Conservation (phyloP, 1,284 basidiomycete genomes). For the Puccinia polysora region DNA sequence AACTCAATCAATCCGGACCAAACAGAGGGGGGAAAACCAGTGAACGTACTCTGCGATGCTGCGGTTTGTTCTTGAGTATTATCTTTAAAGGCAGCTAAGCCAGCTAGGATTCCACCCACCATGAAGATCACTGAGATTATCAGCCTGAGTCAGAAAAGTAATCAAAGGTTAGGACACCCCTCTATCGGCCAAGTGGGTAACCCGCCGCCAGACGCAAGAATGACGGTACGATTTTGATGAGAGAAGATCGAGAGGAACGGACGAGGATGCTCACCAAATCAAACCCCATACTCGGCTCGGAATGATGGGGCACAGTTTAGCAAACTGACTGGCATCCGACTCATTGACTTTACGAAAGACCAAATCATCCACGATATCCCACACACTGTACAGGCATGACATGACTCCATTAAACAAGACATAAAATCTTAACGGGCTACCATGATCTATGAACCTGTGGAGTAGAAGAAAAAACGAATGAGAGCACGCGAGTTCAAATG, state of each 20-base stretch:
- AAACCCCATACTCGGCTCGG: constrained; percentile 55
- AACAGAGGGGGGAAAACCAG: background rate
- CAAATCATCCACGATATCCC: constrained; percentile 66
- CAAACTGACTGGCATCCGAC: constrained; percentile 85
- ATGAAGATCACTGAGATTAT: constrained; percentile 76
- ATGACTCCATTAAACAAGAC: constrained; percentile 92
- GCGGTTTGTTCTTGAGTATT: constrained; percentile 55
- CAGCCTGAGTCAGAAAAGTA: no score
- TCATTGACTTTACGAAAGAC: constrained; percentile 82
- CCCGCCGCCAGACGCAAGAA: no score
- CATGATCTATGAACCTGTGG: constrained; percentile 48
- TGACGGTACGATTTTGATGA: no score
- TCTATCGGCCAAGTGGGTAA: no score
- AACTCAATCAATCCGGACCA: no score
- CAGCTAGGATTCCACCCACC: constrained; percentile 69
- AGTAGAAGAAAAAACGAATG: background rate
- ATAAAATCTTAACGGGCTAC: constrained; percentile 57
- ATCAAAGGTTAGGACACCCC: no score
- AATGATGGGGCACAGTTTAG: constrained; percentile 68
- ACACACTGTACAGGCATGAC: constrained; percentile 74
- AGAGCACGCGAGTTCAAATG: no score
- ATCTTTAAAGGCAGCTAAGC: constrained; percentile 42
- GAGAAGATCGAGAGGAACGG: no score
- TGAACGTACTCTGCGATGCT: constrained; percentile 66
- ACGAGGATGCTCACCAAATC: constrained; percentile 42